Base-by-base conservation (phyloP, 805 yeast genomes). In the Yarrowia bubula region DNA sequence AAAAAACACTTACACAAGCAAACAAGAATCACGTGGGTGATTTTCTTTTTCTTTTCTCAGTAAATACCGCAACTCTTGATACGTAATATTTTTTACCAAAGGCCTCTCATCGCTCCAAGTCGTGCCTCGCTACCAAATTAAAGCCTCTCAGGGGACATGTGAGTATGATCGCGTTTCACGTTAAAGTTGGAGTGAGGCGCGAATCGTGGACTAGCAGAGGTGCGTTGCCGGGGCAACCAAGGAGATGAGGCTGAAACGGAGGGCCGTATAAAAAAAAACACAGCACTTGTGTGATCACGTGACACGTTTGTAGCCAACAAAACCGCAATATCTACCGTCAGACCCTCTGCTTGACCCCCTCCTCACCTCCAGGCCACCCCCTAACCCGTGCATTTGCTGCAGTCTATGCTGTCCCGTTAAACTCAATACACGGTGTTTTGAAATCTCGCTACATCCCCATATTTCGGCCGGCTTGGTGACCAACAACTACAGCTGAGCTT, bases 341-440 rank as follows among this genome's bases (percentile, higher is more conserved):
- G 22, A 32, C 32, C 22, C 32, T 6, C 13, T n/a, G n/a, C n/a
- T n/a, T n/a, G n/a, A n/a, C 47, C n/a, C 32, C 3, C 32, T 15
- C 22, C 15, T 4, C 15, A 38, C 42, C 8, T 13, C 15, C n/a
- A n/a, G n/a, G n/a, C n/a, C n/a, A n/a, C 13, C 55, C 55, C 55
- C 55, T 48, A 51, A 38, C 38, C 43, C 44, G 43, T 51, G 60
- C 60, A 48, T 50, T 14, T 32, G 32, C 57, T 50, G 43, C 57
- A 50, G 57, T 18, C 43, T 8, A 50, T 50, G 33, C 43, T 37
- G 37, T 51, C 35, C 55, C 55, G 43, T 55, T 31, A 17, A 55
- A 55, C 47, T 39, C 61, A 41, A 55, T 55, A 39, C 47, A 55
- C 61, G 38, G 47, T 55, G 61, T 55, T 55, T 55, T 55, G 61